phyloP scores from a whole-genome alignment of 768 basidiomycete species.

The Boletus reticuloceps region DNA sequence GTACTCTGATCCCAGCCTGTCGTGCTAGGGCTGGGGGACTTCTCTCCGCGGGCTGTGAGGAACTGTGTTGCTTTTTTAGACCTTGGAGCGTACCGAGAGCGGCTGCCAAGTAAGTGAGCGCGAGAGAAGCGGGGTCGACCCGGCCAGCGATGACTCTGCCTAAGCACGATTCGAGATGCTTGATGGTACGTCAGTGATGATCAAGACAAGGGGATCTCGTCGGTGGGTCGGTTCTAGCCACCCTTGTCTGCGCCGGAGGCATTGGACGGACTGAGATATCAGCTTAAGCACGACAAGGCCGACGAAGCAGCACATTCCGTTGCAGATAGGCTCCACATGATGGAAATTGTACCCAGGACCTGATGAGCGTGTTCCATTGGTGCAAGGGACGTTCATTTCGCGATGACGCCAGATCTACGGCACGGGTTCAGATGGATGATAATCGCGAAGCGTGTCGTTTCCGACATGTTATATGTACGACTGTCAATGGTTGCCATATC shows the following conservation, averaged over 20 bases:
- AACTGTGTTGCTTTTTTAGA: background rate
- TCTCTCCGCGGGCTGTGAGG: background rate
- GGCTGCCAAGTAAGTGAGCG: background rate
- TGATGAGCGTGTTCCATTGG: conserved; percentile 2
- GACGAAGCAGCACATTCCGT: conserved; percentile 4
- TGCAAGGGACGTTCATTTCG: conserved; percentile 11
- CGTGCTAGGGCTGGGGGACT: background rate
- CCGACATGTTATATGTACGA: background rate
- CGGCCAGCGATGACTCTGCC: background rate
- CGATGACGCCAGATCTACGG: conserved; percentile 17
- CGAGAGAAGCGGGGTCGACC: background rate
- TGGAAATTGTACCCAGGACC: conserved; percentile 9
- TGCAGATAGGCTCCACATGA: conserved; percentile 12
- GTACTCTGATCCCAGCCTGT: background rate
- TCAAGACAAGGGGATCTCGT: background rate
- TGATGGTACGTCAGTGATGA: conserved; percentile 2
- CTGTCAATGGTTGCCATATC: conserved; percentile 15
- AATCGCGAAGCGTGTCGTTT: conserved; percentile 17
- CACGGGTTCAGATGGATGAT: conserved; percentile 16
- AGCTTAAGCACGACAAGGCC: conserved; percentile 9
- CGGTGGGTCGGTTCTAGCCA: conserved; percentile 1
- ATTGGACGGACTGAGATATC: conserved; percentile 3
- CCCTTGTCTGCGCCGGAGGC: conserved; percentile 1
- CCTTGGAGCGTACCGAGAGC: background rate
- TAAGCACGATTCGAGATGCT: too few species aligned